phyloP scores from a whole-genome alignment of 208 protist species.

The Naegleria lovaniensis region DNA sequence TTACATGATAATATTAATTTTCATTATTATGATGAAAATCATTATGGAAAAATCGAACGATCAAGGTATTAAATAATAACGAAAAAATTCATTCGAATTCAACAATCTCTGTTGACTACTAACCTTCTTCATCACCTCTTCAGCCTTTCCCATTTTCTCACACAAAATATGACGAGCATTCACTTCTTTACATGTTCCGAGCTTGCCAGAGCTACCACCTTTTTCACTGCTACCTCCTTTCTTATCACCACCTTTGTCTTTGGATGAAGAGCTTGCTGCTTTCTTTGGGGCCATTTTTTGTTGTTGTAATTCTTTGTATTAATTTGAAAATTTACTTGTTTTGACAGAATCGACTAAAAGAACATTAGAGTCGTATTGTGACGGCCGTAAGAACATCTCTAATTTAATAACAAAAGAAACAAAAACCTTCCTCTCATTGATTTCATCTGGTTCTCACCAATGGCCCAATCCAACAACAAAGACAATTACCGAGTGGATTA shows the following conservation, averaged over 20 bases:
- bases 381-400: no score
- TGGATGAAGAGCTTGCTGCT: neutral
- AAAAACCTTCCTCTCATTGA: no score
- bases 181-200: conserved; percentile 16
- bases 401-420: no score
- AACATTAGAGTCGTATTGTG: no score
- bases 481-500: conserved; percentile 32
- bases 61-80: neutral
- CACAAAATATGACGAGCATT: conserved; percentile 19
- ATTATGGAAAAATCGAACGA: no score
- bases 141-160: neutral
- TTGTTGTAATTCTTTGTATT: neutral
- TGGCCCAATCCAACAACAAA: neutral
- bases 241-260: neutral
- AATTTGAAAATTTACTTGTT: neutral
- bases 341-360: no score
- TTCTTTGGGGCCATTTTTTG: neutral
- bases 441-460: no score
- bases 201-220: neutral
- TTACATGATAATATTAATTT: neutral
- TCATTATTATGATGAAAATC: no score
- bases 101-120: no score
- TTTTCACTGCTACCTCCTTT: neutral
- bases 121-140: conserved; percentile 3
- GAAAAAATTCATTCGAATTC: neutral